phyloP scores from a whole-genome alignment of 1,139 yeast genomes.

The Zygosaccharomyces sapae region DNA sequence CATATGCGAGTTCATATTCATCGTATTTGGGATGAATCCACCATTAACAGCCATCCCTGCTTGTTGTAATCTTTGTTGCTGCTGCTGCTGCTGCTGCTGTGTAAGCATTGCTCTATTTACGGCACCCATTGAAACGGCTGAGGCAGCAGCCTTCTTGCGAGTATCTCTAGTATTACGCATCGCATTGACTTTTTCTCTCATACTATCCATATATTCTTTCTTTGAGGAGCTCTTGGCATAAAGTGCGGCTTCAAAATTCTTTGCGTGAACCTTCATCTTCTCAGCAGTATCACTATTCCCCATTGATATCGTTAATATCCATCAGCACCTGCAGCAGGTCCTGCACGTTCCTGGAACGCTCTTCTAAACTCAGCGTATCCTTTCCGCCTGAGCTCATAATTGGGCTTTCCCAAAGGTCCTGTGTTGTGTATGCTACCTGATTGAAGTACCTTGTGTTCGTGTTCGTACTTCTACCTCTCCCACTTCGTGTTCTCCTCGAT shows the following conservation, averaged over 20 bases:
- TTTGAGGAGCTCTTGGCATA: slow-evolving; percentile 35
- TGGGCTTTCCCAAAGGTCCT: not conserved
- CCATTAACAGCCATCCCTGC: slow-evolving; percentile 16
- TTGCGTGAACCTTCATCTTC: slow-evolving; percentile 36
- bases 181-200: slow-evolving; percentile 36
- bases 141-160: slow-evolving; percentile 29
- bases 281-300: slow-evolving; percentile 34
- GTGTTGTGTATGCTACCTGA: too few relatives aligned
- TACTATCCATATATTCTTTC: slow-evolving; percentile 36
- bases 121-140: slow-evolving; percentile 18
- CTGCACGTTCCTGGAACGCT: slow-evolving; percentile 34
- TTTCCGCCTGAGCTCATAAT: slow-evolving; percentile 28
- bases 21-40: slow-evolving; percentile 18
- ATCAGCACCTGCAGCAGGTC: slow-evolving; percentile 35
- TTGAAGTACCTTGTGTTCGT: too few relatives aligned
- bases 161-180: slow-evolving; percentile 35
- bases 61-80: slow-evolving; percentile 12
- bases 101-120: slow-evolving; percentile 11
- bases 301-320: slow-evolving; percentile 36
- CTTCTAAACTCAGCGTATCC: slow-evolving; percentile 32
- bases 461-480: too few relatives aligned
- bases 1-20: slow-evolving; percentile 37
- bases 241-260: slow-evolving; percentile 36
- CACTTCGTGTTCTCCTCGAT: too few relatives aligned
- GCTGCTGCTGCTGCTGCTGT: slow-evolving; percentile 18